A percentile compares a stretch with the other conserved stretches of the same genome.
Evolutionary conservation across 345 rosid species (phyloP).

Genomic region (Populus euphratica): DNA sequence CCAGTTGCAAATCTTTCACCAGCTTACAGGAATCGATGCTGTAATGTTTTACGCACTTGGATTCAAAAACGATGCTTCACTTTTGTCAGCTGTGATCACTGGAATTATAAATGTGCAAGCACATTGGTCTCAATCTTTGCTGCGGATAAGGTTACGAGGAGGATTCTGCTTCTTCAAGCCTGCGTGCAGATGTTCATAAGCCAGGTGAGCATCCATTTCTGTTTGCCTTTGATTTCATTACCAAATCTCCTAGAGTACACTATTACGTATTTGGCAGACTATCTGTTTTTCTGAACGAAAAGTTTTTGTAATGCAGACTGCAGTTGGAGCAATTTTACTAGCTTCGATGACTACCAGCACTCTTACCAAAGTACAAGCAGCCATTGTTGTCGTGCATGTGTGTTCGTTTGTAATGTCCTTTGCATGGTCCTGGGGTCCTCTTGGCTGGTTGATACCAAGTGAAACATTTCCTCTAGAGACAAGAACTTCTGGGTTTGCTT

Average conservation of each 20-base stretch:
- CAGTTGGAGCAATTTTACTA: slow-evolving; percentile 8
- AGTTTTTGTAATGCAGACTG: slow-evolving; percentile 4
- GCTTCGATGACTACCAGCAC: background rate
- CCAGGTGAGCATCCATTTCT: slow-evolving; percentile 2
- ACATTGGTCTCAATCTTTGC: slow-evolving; percentile 15
- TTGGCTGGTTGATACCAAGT: slow-evolving; percentile 19
- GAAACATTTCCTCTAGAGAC: slow-evolving; percentile 18
- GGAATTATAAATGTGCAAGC: slow-evolving; percentile 19
- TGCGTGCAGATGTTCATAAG: slow-evolving; percentile 11
- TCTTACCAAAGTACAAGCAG: slow-evolving; percentile 11
- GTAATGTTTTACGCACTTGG: slow-evolving; percentile 24
- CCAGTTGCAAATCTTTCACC: slow-evolving; percentile 18
- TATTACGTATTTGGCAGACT: no score
- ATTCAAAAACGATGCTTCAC: slow-evolving; percentile 22
- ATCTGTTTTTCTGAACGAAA: background rate
- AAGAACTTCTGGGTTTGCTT: slow-evolving; percentile 16
- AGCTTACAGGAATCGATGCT: slow-evolving; percentile 29
- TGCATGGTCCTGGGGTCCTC: slow-evolving; percentile 27
- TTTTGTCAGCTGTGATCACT: slow-evolving; percentile 22
- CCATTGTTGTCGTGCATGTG: slow-evolving; percentile 2
- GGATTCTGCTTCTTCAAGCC: slow-evolving; percentile 15
- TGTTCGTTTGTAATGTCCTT: slow-evolving; percentile 19
- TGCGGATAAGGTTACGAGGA: slow-evolving; percentile 18
- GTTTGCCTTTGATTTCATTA: background rate
- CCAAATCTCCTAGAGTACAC: background rate